Base-by-base conservation (phyloP, 2,329 filamentous ascomycete species). In the Colletotrichum caudatum region DNA sequence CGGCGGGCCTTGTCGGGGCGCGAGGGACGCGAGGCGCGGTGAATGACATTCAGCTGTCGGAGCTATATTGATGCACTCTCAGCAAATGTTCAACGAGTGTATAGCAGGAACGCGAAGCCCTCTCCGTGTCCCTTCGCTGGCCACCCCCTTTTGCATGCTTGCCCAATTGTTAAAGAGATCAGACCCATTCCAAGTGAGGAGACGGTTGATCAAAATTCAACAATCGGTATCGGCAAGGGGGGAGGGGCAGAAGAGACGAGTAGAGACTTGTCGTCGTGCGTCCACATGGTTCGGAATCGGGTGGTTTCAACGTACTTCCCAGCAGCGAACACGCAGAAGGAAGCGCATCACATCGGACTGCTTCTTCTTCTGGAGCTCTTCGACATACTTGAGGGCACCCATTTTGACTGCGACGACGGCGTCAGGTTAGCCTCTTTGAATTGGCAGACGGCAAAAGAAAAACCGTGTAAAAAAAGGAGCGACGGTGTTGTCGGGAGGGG, bases 291-390 rank as follows among this genome's bases (percentile, higher is more conserved):
- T 66, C 68, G 73, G 74, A 72, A 75, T 78, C 77, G 77, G 78
- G 78, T 78, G 76, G 78, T 79, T 82, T 88, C 81, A 89, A 90
- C 90, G 88, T 90, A 95, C 95, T 94, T 99, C 96, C 96, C 96
- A 99, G 95, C 96, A 99, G 89, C 96, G 95, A 84, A 97, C 94
- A 86, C 94, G 95, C 87, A 98, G 94, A 89, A 99, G 93, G 92
- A 99, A 99, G 90, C 95, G 95, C 90, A 98, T 94, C 84, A 99
- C 93, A 91, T 99, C 96, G 86, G 94, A 97, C 93, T 99, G 96
- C 94, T 99, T 99, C 94, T 97, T 98, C 94, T 99, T 98, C 88
- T 98, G 94, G 90, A 99, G 93, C 92, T 99, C 96, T 92, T 99
- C 97, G 89, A 99, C 94, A 90, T 97, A 99, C 90, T 99, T 99